Evolutionary conservation across 768 basidiomycete species (phyloP).

Genomic region (Hericium alpestre): DNA sequence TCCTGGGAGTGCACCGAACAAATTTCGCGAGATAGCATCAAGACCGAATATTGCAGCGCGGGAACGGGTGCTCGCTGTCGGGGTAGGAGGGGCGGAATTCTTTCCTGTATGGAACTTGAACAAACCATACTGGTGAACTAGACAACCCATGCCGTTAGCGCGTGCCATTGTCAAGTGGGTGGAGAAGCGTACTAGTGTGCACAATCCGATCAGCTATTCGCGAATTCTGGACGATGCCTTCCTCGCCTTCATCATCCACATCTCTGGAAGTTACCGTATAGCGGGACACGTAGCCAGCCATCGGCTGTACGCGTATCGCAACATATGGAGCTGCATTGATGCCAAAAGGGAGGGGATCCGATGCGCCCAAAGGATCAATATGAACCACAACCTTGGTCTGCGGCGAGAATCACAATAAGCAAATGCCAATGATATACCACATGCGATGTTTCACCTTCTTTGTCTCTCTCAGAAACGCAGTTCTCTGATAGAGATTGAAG

Average conservation of each 20-base stretch:
- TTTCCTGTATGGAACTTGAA: conserved; percentile 79
- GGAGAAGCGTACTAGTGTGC: conserved; percentile 58
- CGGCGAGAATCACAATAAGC: neutral
- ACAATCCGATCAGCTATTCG: conserved; percentile 67
- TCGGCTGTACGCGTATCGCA: conserved; percentile 72
- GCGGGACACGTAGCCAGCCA: conserved; percentile 74
- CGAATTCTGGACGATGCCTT: conserved; percentile 73
- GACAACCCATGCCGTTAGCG: neutral
- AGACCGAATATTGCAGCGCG: conserved; percentile 79
- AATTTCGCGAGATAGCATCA: conserved; percentile 81
- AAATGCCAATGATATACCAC: neutral
- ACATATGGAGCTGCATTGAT: conserved; percentile 61
- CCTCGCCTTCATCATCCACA: conserved; percentile 61
- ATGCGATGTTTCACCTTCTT: conserved; percentile 51
- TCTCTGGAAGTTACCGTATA: conserved; percentile 69
- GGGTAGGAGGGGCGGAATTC: conserved; percentile 75
- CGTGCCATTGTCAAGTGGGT: neutral
- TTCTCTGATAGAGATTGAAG: conserved; percentile 81
- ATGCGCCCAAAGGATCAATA: conserved; percentile 65
- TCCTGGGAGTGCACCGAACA: conserved; percentile 66
- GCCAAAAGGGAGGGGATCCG: conserved; percentile 72
- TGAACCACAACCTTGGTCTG: conserved; percentile 86
- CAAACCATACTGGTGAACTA: conserved; percentile 82
- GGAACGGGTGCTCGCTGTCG: conserved; percentile 63
- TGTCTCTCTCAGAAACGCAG: conserved; percentile 63